Percentiles rank a stretch among this genome's conserved stretches.
Evolutionary conservation across 73 alveolate genomes (phyloP).

Genomic region (Uronychia setigera): DNA sequence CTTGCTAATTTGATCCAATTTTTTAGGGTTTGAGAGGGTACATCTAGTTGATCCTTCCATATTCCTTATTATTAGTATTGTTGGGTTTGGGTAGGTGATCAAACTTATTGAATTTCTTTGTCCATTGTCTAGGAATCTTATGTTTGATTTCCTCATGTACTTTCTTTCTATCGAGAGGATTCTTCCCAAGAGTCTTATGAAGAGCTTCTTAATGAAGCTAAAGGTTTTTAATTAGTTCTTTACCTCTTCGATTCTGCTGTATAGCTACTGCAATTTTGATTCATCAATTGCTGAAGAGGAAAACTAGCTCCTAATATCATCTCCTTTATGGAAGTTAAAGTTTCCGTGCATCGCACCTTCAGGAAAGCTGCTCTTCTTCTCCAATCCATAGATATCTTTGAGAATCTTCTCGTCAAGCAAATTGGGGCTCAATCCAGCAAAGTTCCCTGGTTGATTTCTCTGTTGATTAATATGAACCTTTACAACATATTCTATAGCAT

Average conservation of each 20-base stretch:
- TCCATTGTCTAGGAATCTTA: slow-evolving; percentile 68
- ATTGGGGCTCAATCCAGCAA: neutral
- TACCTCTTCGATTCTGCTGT: neutral
- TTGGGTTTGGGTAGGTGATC: slow-evolving; percentile 54
- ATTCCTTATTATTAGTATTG: slow-evolving; percentile 42
- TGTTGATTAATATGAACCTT: too few relatives aligned
- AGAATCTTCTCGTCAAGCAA: neutral
- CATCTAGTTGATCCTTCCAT: slow-evolving; percentile 44
- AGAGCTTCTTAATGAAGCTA: neutral
- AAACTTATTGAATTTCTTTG: slow-evolving; percentile 50
- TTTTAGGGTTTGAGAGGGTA: slow-evolving; percentile 14
- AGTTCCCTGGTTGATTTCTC: neutral
- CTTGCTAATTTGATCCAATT: neutral
- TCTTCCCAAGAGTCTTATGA: neutral
- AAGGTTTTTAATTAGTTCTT: neutral
- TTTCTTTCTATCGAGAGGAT: neutral
- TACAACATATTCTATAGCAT: too few relatives aligned
- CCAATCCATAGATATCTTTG: neutral
- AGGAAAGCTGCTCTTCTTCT: neutral
- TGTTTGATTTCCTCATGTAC: slow-evolving; percentile 60
- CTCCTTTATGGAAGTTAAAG: too few relatives aligned
- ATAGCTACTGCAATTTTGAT: neutral
- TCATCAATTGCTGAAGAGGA: neutral
- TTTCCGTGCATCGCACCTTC: too few relatives aligned
- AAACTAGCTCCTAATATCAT: neutral